Evolutionary conservation across 2,329 filamentous ascomycete species (phyloP).

Genomic region (Xylariaceae sp.): DNA sequence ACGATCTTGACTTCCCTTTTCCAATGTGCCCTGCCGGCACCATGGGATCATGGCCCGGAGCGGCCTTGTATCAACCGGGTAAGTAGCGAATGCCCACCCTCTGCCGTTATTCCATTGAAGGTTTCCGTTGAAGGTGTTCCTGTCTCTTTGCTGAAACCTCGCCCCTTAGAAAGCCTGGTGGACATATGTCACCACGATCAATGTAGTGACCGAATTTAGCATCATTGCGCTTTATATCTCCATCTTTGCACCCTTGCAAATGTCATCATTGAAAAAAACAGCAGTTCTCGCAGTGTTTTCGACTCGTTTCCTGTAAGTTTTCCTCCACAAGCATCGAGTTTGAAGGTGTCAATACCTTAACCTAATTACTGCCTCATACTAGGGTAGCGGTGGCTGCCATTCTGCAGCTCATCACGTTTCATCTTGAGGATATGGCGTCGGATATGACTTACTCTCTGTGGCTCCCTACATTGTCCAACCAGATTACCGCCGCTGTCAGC

Average conservation of each 20-base stretch:
- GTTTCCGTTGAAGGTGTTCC: too few species aligned
- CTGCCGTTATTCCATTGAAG: too few species aligned
- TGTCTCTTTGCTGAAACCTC: neutral
- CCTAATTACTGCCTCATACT: too few species aligned
- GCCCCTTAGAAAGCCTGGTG: conserved; percentile 10
- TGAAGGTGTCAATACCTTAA: too few species aligned
- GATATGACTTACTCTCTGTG: neutral
- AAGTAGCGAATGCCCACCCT: neutral
- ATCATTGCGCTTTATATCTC: conserved; percentile 8
- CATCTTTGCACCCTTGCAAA: conserved; percentile 8
- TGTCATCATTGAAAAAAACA: neutral
- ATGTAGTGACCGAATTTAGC: conserved; percentile 8
- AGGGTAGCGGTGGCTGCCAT: neutral
- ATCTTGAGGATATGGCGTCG: neutral
- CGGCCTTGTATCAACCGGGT: conserved; percentile 17
- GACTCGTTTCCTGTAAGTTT: conserved; percentile 12
- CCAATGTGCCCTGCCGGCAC: conserved; percentile 17
- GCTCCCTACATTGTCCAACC: neutral
- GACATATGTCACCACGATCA: conserved; percentile 7
- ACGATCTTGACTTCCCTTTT: conserved; percentile 15
- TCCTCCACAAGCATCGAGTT: too few species aligned
- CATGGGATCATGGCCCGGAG: conserved; percentile 17
- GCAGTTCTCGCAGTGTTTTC: conserved; percentile 7
- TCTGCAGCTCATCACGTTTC: neutral
- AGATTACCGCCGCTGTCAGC: neutral